phyloP scores from a whole-genome alignment of 306 rosid species.

The Argentina anserina region DNA sequence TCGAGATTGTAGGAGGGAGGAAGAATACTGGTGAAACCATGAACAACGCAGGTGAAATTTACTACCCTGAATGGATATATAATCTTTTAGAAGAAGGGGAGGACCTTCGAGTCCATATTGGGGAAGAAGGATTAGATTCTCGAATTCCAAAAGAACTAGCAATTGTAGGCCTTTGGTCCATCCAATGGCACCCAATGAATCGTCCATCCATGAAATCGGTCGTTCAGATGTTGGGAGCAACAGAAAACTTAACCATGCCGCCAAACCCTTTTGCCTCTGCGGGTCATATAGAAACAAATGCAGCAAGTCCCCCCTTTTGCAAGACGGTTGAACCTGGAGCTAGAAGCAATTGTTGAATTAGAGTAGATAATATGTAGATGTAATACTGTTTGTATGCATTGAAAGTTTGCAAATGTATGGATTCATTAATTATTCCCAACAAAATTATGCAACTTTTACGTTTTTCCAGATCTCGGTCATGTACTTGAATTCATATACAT shows the following conservation, averaged over 20 bases:
- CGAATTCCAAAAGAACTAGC: not conserved
- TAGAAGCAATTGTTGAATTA: not conserved
- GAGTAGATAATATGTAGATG: not conserved
- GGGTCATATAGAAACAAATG: not conserved
- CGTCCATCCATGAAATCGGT: not conserved
- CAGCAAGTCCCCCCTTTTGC: not conserved
- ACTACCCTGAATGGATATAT: not conserved
- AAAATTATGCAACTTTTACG: too few relatives aligned
- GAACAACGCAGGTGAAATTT: not conserved
- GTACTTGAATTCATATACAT: too few relatives aligned
- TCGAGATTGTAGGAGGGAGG: conserved; percentile 26
- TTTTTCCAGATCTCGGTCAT: too few relatives aligned
- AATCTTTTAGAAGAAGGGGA: not conserved
- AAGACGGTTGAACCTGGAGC: not conserved
- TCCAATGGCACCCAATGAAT: not conserved
- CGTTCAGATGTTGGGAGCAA: conserved; percentile 1
- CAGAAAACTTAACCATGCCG: not conserved
- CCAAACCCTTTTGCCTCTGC: conserved; percentile 6
- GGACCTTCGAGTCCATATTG: not conserved
- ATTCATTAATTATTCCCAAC: too few relatives aligned
- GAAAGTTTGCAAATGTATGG: too few relatives aligned
- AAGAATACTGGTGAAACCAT: not conserved
- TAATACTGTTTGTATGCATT: not conserved
- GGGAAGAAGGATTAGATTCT: not conserved
- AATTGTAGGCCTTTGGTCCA: not conserved